These are phyloP conservation scores for Dactylis glomerata DNA, from an alignment of 176 grass and related monocot species.

Conservation along the genomic window DNA sequence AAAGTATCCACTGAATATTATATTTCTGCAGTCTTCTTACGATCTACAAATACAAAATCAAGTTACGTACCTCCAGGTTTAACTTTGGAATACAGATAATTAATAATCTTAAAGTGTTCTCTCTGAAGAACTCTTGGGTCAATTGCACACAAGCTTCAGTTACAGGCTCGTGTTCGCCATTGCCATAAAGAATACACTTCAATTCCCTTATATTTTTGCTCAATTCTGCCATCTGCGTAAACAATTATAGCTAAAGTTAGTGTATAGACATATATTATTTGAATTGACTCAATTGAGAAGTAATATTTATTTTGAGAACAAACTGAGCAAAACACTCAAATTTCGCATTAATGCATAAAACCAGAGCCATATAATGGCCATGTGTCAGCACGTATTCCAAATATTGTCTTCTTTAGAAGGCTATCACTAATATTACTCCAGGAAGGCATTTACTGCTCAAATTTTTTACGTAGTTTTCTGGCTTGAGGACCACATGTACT, in stretches of 20 bases:
- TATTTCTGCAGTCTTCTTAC: neutral
- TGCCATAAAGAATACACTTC: slow-evolving; percentile 92
- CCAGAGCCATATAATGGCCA: neutral
- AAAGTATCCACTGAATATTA: neutral
- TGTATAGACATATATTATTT: neutral
- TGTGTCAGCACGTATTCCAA: neutral
- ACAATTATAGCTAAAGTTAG: neutral
- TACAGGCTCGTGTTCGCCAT: slow-evolving; percentile 78
- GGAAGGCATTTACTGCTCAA: neutral
- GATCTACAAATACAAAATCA: slow-evolving; percentile 18
- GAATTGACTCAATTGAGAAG: neutral
- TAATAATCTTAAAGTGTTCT: slow-evolving; percentile 86
- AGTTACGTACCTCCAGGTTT: slow-evolving; percentile 77
- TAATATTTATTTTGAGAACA: neutral
- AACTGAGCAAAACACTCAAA: neutral
- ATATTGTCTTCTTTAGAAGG: slow-evolving; percentile 12
- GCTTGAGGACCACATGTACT: neutral
- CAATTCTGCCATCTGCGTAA: slow-evolving; percentile 78
- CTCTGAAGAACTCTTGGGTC: slow-evolving; percentile 96
- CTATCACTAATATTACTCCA: neutral
- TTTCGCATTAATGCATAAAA: neutral
- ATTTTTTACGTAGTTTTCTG: neutral
- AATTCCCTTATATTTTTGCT: slow-evolving; percentile 97
- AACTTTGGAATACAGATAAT: slow-evolving; percentile 89
- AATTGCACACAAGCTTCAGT: slow-evolving; percentile 81